Conservation (phyloP, 2,329 filamentous ascomycete species). For the Xylariomycetidae sp. region DNA sequence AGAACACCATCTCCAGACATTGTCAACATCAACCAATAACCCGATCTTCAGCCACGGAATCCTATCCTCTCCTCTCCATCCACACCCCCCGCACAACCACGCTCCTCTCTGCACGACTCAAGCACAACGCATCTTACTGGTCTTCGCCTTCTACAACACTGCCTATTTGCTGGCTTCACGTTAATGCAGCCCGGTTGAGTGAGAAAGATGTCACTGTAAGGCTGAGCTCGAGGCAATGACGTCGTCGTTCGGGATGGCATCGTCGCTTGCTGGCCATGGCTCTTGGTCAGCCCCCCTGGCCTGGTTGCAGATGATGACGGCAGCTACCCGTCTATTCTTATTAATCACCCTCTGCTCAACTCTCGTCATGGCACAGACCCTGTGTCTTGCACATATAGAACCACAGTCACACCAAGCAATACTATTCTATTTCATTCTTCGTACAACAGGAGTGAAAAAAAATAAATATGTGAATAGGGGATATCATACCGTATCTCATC, state of each 20-base stretch:
- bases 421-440: too few species aligned
- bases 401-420: too few species aligned
- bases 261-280: conserved; percentile 18
- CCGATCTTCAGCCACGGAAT: too few species aligned
- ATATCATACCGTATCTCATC: conserved; percentile 41
- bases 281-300: conserved; percentile 4
- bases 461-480: conserved; percentile 22
- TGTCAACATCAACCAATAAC: too few species aligned
- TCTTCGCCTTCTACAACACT: too few species aligned
- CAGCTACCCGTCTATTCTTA: conserved; percentile 18
- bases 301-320: conserved; percentile 9
- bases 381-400: too few species aligned
- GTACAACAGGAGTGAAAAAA: background rate
- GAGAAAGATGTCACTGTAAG: conserved; percentile 21
- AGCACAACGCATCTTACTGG: conserved; percentile 4
- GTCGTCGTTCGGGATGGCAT: conserved; percentile 18
- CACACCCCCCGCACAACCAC: too few species aligned
- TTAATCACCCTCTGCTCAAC: conserved; percentile 14
- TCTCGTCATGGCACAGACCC: conserved; percentile 35
- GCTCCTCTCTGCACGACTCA: too few species aligned
- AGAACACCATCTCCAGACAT: too few species aligned
- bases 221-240: conserved; percentile 20
- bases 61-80: too few species aligned
- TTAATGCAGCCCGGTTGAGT: conserved; percentile 9
- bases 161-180: conserved; percentile 8